Conservation (phyloP, 257 asterid species). For the Echites panduratus region DNA sequence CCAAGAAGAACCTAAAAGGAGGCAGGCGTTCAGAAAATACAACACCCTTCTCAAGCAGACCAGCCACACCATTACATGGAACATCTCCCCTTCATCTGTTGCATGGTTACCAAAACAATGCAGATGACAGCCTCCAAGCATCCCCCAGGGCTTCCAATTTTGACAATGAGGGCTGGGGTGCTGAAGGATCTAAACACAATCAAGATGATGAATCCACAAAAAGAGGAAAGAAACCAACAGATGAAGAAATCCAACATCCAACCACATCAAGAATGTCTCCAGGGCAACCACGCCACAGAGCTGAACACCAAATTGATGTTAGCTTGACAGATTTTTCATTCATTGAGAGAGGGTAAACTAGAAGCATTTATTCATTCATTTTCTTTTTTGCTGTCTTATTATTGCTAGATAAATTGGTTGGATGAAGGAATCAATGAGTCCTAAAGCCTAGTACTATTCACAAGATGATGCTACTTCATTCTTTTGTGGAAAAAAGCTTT, state of each 20-base stretch:
- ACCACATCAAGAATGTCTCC: conserved; percentile 11
- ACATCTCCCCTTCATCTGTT: conserved; percentile 75
- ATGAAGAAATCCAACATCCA: neutral
- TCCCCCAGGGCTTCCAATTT: conserved; percentile 16
- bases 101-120: conserved; percentile 26
- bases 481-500: neutral
- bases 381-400: neutral
- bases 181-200: neutral
- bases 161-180: conserved; percentile 18
- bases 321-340: conserved; percentile 1
- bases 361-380: neutral
- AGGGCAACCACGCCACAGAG: neutral
- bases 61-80: conserved; percentile 31
- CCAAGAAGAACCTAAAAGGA: conserved; percentile 54
- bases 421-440: no score
- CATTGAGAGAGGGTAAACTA: neutral
- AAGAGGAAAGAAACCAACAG: conserved; percentile 4
- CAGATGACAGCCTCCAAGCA: conserved; percentile 15
- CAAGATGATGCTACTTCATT: neutral
- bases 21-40: conserved; percentile 38
- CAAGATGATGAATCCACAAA: neutral
- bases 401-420: neutral
- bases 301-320: neutral
- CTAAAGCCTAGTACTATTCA: neutral
- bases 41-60: conserved; percentile 43